A percentile compares a stretch with the other conserved stretches of the same genome.
phyloP scores from a whole-genome alignment of 768 basidiomycete genomes.

The Auriculariales sp. region DNA sequence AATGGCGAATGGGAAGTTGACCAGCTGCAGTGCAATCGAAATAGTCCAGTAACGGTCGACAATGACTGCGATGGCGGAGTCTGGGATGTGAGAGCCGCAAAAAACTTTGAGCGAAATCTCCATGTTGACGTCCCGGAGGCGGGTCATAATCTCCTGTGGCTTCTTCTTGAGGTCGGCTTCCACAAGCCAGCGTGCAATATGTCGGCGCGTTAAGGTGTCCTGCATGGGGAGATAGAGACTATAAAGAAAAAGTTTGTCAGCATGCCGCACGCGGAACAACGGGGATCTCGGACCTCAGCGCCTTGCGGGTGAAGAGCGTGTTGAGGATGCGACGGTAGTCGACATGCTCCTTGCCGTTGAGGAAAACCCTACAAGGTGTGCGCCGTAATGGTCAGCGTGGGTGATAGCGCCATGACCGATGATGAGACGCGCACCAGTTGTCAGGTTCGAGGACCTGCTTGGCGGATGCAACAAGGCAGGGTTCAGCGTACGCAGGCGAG shows the following conservation, averaged over 20 bases:
- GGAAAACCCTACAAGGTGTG: conserved; percentile 67
- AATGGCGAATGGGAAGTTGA: conserved; percentile 92
- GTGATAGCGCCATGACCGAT: conserved; percentile 2
- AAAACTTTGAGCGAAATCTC: conserved; percentile 92
- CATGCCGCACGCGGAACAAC: neutral
- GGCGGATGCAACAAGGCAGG: conserved; percentile 85
- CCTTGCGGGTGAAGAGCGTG: conserved; percentile 84
- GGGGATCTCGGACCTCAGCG: conserved; percentile 50
- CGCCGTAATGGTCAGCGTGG: no score
- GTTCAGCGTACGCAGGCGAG: conserved; percentile 83
- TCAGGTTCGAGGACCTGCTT: conserved; percentile 73
- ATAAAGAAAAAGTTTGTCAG: neutral
- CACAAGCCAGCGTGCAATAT: conserved; percentile 60
- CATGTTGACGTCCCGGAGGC: conserved; percentile 92
- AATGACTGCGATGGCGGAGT: conserved; percentile 64
- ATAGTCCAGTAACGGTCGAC: conserved; percentile 93
- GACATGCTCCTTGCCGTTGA: conserved; percentile 84
- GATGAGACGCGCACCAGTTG: conserved; percentile 52
- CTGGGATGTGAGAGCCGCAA: conserved; percentile 81
- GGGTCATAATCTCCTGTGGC: conserved; percentile 60
- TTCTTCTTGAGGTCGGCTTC: conserved; percentile 31
- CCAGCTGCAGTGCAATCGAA: conserved; percentile 88
- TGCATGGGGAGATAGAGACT: conserved; percentile 79
- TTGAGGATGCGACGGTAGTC: conserved; percentile 90
- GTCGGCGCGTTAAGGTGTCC: conserved; percentile 65